Percentiles rank a stretch among this genome's conserved stretches.
phyloP scores from a whole-genome alignment of 768 basidiomycete species.

The Daedalea quercina region DNA sequence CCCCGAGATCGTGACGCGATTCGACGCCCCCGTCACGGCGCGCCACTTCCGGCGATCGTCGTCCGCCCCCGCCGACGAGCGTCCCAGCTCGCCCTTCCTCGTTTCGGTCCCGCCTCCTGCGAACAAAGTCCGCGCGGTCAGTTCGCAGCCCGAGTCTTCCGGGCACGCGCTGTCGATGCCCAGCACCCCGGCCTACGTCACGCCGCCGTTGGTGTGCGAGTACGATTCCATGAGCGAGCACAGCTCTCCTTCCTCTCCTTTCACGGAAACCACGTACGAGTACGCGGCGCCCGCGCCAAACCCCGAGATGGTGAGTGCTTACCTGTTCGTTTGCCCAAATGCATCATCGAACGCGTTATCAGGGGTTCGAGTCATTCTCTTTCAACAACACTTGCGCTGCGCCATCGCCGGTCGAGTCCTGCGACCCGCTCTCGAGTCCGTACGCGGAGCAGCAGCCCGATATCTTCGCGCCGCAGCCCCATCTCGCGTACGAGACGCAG shows the following conservation, averaged over 20 bases:
- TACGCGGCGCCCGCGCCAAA: constrained; percentile 15
- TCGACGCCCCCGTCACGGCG: constrained; percentile 71
- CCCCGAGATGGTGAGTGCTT: constrained; percentile 21
- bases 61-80: constrained; percentile 32
- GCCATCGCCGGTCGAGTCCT: constrained; percentile 9
- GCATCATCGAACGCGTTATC: neutral
- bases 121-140: constrained; percentile 18
- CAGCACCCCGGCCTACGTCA: constrained; percentile 5
- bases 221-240: constrained; percentile 16
- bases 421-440: constrained; percentile 15
- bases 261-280: constrained; percentile 4
- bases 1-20: constrained; percentile 60
- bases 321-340: neutral
- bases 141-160: constrained; percentile 20
- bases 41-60: constrained; percentile 62
- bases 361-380: constrained; percentile 24
- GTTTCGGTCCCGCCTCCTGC: constrained; percentile 7
- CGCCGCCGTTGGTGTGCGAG: constrained; percentile 11
- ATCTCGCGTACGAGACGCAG: constrained; percentile 6
- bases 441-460: constrained; percentile 7
- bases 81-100: constrained; percentile 16
- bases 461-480: constrained; percentile 12
- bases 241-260: constrained; percentile 19
- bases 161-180: neutral
- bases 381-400: constrained; percentile 16